Evolutionary conservation across 768 basidiomycete genomes (phyloP), one percentile per base, ranked within the genome.

Genomic region (Tulasnella calospora): DNA sequence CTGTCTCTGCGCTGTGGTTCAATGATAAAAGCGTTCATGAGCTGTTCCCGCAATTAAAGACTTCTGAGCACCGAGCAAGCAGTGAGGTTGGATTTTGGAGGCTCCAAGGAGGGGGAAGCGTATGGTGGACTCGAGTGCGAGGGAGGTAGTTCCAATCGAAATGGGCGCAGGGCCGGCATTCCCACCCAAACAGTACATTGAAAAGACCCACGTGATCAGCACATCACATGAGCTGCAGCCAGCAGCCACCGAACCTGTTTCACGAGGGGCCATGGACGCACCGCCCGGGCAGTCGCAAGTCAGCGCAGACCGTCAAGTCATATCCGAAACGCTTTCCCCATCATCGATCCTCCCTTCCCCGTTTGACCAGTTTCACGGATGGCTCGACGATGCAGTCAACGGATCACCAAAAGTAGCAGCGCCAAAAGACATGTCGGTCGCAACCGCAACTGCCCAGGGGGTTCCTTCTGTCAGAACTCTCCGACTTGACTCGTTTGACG

Each of bases 391-490:
- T 0, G 46, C 74, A 12, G 10, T 15, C 46, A n/a, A 71, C 86
- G 77, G 33, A 46, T 71, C 38, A 27, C 75, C 33, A 41, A 69
- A 33, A 23, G 74, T 61, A 9, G n/a, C 40, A 19, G 6, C 78
- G 21, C 40, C 85, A 71, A 95, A 98, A 84, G 95, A 96, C 30
- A 97, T 98, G 83, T 87, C 91, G 6, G 84, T 96, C 75, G 91
- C 92, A 73, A 95, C 94, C 73, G 89, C 90, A 15, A 90, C 92
- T 0, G 83, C 88, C 23, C 80, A 84, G 0, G 95, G 93, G 47
- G 89, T 96, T 80, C 97, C 97, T 35, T 95, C 94, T 51, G 90
- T 92, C 15, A 90, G 97, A 80, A 89, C 94, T 84, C 95, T 98
- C 77, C 91, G 98, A 79, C 90, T 99, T 82, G 97, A 96, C 85